Evolutionary conservation across 2,329 filamentous ascomycete species (phyloP).

Genomic region (Phaeophleospora eucalypticola): DNA sequence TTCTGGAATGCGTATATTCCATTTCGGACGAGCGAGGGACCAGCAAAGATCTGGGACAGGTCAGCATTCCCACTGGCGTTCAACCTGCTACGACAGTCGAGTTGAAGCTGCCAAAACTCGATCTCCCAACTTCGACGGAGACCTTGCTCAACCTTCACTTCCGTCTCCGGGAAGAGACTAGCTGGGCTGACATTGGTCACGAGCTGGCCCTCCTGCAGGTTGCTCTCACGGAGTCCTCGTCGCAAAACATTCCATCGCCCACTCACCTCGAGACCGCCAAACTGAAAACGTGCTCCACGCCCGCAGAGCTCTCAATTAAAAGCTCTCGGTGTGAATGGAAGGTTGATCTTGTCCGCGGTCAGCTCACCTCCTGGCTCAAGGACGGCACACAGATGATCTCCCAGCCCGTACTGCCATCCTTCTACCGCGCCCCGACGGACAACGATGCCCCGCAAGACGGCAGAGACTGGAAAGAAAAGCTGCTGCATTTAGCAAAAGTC

Average conservation of each 20-base stretch:
- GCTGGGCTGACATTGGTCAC: conserved; percentile 33
- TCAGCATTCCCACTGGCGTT: conserved; percentile 13
- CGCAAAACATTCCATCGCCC: too few species aligned
- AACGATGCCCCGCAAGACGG: conserved; percentile 57
- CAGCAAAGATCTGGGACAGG: not conserved
- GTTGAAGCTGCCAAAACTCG: conserved; percentile 14
- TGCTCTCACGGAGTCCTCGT: conserved; percentile 20
- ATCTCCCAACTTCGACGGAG: conserved; percentile 7
- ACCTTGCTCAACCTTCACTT: conserved; percentile 29
- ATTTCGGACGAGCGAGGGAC: conserved; percentile 15
- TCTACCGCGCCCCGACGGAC: conserved; percentile 64
- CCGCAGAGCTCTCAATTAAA: not conserved
- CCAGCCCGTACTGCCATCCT: conserved; percentile 28
- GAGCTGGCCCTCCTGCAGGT: conserved; percentile 37
- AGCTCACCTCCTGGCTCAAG: conserved; percentile 25
- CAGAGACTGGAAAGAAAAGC: conserved; percentile 51
- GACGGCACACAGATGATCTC: conserved; percentile 19
- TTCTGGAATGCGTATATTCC: conserved; percentile 27
- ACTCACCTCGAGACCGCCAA: not conserved
- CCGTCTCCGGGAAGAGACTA: conserved; percentile 31
- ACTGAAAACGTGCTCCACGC: not conserved
- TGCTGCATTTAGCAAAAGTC: conserved; percentile 18
- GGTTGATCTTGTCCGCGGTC: conserved; percentile 20
- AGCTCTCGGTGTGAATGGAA: too few species aligned
- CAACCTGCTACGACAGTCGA: conserved; percentile 17